Conservation (phyloP, 371 early-diverging fungal species). For the Sporodiniella umbellata region DNA sequence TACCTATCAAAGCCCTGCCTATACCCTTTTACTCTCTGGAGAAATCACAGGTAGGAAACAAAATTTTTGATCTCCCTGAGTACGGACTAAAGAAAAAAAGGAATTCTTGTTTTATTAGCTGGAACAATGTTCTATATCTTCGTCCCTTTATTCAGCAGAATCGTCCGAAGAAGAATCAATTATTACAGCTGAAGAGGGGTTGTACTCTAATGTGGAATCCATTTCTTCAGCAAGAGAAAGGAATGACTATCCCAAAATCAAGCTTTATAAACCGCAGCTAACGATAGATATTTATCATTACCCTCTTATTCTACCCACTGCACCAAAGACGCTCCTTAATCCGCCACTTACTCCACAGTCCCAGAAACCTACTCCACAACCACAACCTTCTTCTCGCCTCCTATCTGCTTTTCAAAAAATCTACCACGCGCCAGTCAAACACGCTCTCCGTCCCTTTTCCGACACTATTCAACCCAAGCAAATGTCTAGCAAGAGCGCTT, state of each 20-base stretch:
- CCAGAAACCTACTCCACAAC: too few relatives aligned
- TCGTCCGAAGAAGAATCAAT: constrained; percentile 1
- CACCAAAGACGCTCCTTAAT: not conserved
- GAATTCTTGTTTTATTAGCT: not conserved
- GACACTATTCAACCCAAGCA: constrained; percentile 1
- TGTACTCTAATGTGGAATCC: too few relatives aligned
- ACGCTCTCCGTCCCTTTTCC: constrained; percentile 1
- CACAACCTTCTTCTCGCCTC: constrained; percentile 11
- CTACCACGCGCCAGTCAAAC: not conserved
- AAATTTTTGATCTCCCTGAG: not conserved
- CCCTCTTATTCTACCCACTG: not conserved
- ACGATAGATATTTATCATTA: not conserved
- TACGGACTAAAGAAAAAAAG: not conserved
- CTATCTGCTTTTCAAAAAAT: constrained; percentile 15
- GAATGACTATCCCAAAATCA: constrained; percentile 5
- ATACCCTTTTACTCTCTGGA: not conserved
- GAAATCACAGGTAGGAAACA: not conserved
- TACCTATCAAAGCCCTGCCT: not conserved
- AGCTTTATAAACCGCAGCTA: not conserved
- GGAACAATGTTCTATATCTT: not conserved
- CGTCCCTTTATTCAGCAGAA: not conserved
- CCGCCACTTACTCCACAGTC: too few relatives aligned
- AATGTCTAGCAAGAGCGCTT: constrained; percentile 3
- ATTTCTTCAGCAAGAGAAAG: not conserved
- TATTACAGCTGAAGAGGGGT: not conserved